Evolutionary conservation across 805 yeast genomes (phyloP), one percentile per base, ranked within the genome.

Genomic region (Wickerhamiella occidentalis): DNA sequence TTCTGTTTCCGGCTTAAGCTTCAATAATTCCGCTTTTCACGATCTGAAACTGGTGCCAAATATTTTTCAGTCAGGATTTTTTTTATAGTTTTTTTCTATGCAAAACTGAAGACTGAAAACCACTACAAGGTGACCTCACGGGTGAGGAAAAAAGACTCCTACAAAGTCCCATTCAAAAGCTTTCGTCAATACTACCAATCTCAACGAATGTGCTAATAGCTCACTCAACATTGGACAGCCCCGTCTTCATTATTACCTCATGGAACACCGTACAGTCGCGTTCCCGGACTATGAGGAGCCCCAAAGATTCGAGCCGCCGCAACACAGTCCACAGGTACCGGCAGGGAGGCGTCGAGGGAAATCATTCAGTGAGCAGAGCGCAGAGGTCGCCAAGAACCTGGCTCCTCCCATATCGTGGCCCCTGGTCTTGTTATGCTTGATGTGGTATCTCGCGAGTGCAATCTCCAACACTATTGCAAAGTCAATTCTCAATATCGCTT

Each of bases 381-480:
- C 63, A 40, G 66, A 64, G 25, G 69, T 66, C 19, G 61, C 64
- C 40, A 58, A 63, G 41, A 61, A 60, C 46, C 62, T 66, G 46
- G 72, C 71, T 5, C 70, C 72, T 26, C 72, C 72, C 1, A 59
- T 68, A 47, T 63, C 68, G 46, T 55, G 71, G n/a, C 69, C 71
- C 40, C 67, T 78, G n/a, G 68, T 74, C 2, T 42, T 58, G 2
- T 64, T 84, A 29, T 90, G 97, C 64, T 61, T 74, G 7, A 58
- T 73, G 33, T 90, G 97, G 97, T 90, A 90, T 66, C 60, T 77
- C 26, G 69, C 80, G 8, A 81, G 94, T 28, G 88, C 94, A 8
- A 65, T 88, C 7, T 82, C 95, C 2, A 82, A 81, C 56, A 86
- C 85, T 60, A 71, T 90, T 30, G 79, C 94, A 30, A 90, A 90